phyloP scores from a whole-genome alignment of 2,329 filamentous ascomycete species.

The Celoporthe dispersa region DNA sequence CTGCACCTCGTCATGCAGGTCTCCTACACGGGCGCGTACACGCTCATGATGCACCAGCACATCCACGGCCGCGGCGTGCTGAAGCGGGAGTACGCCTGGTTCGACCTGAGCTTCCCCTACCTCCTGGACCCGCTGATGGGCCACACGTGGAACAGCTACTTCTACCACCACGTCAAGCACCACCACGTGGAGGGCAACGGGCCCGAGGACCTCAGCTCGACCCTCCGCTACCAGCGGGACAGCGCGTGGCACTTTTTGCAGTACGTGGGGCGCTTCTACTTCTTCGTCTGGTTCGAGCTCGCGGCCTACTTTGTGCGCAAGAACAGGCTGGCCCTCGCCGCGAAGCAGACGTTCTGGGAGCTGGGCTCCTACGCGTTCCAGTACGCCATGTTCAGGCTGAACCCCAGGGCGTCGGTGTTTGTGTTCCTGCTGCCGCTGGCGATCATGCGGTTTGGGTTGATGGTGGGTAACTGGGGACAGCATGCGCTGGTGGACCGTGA shows the following conservation, averaged over 20 bases:
- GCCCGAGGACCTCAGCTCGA: conserved; percentile 75
- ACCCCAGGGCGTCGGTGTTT: conserved; percentile 63
- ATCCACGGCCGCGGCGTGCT: conserved; percentile 78
- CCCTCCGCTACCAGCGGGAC: conserved; percentile 77
- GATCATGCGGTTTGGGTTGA: conserved; percentile 70
- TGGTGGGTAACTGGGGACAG: conserved; percentile 86
- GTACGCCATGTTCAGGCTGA: conserved; percentile 54
- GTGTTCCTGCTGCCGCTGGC: conserved; percentile 69
- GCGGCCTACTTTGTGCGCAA: conserved; percentile 74
- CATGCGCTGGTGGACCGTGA: conserved; percentile 79
- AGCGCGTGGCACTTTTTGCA: conserved; percentile 66
- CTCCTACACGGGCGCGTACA: conserved; percentile 75
- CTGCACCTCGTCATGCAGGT: conserved; percentile 68
- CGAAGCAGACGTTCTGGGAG: conserved; percentile 66
- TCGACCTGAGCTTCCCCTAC: conserved; percentile 74
- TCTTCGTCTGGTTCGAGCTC: conserved; percentile 75
- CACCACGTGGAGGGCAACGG: conserved; percentile 83
- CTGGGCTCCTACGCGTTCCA: conserved; percentile 58
- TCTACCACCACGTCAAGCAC: conserved; percentile 84
- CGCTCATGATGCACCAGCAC: conserved; percentile 83
- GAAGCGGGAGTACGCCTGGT: conserved; percentile 52
- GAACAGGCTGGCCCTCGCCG: conserved; percentile 57
- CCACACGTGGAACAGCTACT: conserved; percentile 86
- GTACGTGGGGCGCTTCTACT: conserved; percentile 75
- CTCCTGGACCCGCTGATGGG: conserved; percentile 77